Percentiles rank a stretch among this genome's conserved stretches.
Conservation (phyloP, 768 basidiomycete genomes). For the Leucogyrophana mollusca region DNA sequence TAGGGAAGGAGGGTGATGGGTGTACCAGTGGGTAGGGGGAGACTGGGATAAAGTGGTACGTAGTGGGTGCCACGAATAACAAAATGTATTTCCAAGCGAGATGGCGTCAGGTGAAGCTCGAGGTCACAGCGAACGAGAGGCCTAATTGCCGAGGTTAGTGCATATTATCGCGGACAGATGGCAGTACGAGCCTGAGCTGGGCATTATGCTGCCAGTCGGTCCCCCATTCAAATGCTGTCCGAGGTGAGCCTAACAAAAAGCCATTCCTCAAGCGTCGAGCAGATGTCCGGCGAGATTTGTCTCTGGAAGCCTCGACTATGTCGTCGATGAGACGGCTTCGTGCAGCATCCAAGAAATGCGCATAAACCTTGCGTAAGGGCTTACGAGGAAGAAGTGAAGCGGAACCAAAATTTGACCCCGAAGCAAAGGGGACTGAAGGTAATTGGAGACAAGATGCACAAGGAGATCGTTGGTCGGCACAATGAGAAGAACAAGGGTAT, state of each 20-base stretch:
- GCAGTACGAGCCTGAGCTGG: constrained; percentile 36
- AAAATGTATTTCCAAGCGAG: constrained; percentile 64
- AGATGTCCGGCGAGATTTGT: constrained; percentile 27
- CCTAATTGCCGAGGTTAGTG: constrained; percentile 33
- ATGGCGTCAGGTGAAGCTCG: constrained; percentile 46
- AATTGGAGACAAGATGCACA: constrained; percentile 36
- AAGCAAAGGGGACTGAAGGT: constrained; percentile 12
- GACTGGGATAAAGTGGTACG: constrained; percentile 41
- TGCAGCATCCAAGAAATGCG: constrained; percentile 62
- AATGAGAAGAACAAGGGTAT: constrained; percentile 53
- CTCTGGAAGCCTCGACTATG: constrained; percentile 44
- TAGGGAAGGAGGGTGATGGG: constrained; percentile 72
- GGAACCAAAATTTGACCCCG: constrained; percentile 27
- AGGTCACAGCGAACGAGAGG: constrained; percentile 62
- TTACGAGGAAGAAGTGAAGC: constrained; percentile 44
- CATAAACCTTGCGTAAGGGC: constrained; percentile 38
- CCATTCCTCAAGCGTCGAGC: constrained; percentile 58
- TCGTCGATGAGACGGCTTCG: constrained; percentile 51
- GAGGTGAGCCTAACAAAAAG: constrained; percentile 53
- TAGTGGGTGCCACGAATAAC: constrained; percentile 57
- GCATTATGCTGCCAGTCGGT: constrained; percentile 60
- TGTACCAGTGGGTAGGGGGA: constrained; percentile 54
- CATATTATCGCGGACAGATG: constrained; percentile 1
- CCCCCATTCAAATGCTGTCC: constrained; percentile 56
- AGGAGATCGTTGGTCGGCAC: constrained; percentile 37